Percentiles rank a stretch among this genome's conserved stretches.
Evolutionary conservation across 148 eudicot species (phyloP).

Genomic region (Vaccinium corymbosum): DNA sequence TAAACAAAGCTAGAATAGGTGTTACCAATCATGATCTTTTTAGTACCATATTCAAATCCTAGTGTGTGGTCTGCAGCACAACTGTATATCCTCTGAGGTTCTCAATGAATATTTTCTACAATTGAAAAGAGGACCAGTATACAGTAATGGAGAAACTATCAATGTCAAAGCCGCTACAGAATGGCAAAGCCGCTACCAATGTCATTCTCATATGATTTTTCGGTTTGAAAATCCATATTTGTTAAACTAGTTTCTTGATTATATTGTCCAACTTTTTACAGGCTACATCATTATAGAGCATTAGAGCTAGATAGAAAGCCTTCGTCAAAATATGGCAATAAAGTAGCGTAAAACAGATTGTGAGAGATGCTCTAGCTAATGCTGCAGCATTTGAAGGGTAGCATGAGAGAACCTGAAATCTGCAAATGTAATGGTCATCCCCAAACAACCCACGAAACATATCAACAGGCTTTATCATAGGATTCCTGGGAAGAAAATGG

Average conservation of each 20-base stretch:
- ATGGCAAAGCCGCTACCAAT: no score
- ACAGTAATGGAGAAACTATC: not conserved
- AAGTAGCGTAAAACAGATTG: no score
- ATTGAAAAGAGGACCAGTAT: not conserved
- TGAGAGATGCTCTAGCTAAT: not conserved
- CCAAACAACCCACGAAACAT: no score
- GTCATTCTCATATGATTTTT: no score
- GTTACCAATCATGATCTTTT: not conserved
- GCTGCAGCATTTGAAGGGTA: not conserved
- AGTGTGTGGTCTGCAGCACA: not conserved
- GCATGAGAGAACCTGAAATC: constrained; percentile 12
- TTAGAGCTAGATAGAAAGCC: no score
- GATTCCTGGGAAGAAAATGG: constrained; percentile 10
- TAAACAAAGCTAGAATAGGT: not conserved
- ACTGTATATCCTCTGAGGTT: not conserved
- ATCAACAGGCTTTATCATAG: not conserved
- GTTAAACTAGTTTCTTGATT: no score
- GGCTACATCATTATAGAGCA: not conserved
- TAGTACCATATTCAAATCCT: not conserved
- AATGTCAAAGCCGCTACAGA: no score
- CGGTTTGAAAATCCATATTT: no score
- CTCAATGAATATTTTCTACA: not conserved
- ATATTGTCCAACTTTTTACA: no score
- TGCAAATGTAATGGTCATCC: constrained; percentile 13
- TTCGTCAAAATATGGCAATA: no score